Conservation (phyloP, 768 basidiomycete species). For the Naematelia aurantialba region DNA sequence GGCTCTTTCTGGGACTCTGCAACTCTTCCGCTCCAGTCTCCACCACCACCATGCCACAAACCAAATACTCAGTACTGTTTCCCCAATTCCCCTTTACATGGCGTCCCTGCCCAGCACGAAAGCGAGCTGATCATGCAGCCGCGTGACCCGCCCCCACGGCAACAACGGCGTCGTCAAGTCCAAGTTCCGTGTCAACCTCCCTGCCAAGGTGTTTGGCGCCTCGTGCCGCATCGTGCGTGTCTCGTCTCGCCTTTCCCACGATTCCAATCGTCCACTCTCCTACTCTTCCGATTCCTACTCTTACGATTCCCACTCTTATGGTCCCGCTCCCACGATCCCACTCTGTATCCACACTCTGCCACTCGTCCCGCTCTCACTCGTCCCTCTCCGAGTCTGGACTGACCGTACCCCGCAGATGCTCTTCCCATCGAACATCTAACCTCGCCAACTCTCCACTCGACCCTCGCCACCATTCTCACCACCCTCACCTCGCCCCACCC, state of each 20-base stretch:
- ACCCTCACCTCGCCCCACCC: not conserved
- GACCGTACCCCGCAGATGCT: constrained; percentile 44
- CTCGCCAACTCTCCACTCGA: constrained; percentile 2
- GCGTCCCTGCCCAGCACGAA: too few species aligned
- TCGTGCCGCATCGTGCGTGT: constrained; percentile 56
- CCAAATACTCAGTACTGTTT: too few species aligned
- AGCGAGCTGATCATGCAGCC: constrained; percentile 58
- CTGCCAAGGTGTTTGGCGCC: constrained; percentile 90
- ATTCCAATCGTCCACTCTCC: not conserved
- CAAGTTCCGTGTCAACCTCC: constrained; percentile 93
- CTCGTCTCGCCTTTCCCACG: not conserved
- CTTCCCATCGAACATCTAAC: constrained; percentile 51
- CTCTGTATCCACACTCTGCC: not conserved
- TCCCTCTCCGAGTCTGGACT: not conserved
- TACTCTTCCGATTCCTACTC: not conserved
- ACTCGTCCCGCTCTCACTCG: not conserved
- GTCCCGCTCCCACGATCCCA: not conserved
- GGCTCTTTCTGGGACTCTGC: too few species aligned
- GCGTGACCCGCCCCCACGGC: constrained; percentile 89
- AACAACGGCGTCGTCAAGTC: constrained; percentile 92
- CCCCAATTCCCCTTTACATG: not conserved
- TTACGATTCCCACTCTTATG: not conserved
- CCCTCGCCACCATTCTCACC: constrained; percentile 1
- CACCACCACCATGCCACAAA: too few species aligned
- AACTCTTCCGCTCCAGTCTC: too few species aligned